Evolutionary conservation across 768 basidiomycete genomes (phyloP).

Genomic region (Mycena crocata): DNA sequence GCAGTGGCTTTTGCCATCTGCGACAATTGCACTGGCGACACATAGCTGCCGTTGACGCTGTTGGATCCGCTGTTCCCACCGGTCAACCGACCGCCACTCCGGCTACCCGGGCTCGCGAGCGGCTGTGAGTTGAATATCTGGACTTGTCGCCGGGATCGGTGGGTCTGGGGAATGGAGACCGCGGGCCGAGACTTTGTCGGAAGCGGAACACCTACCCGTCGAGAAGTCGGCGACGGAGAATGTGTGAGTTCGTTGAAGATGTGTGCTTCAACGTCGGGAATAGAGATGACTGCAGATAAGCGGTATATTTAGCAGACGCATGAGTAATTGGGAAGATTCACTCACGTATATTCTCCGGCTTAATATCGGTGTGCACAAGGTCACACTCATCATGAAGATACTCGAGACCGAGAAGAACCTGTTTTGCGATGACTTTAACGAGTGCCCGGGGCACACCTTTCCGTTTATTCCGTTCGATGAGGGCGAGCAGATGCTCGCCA

Average conservation of each 20-base stretch:
- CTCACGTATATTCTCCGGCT: constrained; percentile 96
- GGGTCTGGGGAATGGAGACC: constrained; percentile 69
- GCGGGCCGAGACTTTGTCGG: constrained; percentile 73
- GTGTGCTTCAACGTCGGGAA: constrained; percentile 83
- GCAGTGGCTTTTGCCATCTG: constrained; percentile 41
- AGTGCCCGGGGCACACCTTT: constrained; percentile 85
- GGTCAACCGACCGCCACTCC: constrained; percentile 32
- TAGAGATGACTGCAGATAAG: constrained; percentile 74
- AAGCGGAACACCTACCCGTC: constrained; percentile 83
- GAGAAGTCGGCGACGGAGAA: constrained; percentile 80
- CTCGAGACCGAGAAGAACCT: constrained; percentile 88
- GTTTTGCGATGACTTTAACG: constrained; percentile 88
- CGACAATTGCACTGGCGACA: constrained; percentile 55
- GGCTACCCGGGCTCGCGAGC: constrained; percentile 65
- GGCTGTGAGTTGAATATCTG: constrained; percentile 90
- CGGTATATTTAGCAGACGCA: constrained; percentile 32
- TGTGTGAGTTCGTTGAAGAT: constrained; percentile 75
- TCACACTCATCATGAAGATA: constrained; percentile 95
- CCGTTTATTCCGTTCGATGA: constrained; percentile 83
- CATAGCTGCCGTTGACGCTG: constrained; percentile 55
- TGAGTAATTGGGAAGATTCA: constrained; percentile 35
- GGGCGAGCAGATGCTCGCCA: constrained; percentile 80
- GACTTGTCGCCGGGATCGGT: constrained; percentile 69
- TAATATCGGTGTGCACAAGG: constrained; percentile 93
- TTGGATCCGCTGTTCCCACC: constrained; percentile 48